phyloP scores from a whole-genome alignment of 192 early-diverging fungal genomes.

The Podila minutissima region DNA sequence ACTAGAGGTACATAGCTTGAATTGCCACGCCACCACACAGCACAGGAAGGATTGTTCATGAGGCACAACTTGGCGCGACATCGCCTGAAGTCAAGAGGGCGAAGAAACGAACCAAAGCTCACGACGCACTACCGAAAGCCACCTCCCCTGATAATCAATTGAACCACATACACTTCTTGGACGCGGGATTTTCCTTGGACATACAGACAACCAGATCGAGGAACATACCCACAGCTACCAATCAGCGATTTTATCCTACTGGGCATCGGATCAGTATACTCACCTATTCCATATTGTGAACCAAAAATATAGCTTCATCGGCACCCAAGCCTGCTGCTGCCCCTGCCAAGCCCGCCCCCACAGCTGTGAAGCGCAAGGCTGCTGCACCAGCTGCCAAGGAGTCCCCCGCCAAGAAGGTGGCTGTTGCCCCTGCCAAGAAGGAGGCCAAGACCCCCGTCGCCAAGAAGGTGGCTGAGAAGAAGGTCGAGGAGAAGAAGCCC shows the following conservation, averaged over 20 bases:
- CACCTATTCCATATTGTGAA: no score
- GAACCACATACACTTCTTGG: no score
- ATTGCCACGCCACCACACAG: background rate
- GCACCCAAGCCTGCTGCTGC: conserved; percentile 11
- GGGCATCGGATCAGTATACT: background rate
- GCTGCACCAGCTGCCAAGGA: conserved; percentile 23
- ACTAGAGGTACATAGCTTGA: conserved; percentile 16
- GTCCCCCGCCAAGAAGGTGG: conserved; percentile 38
- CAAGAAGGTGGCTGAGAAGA: conserved; percentile 16
- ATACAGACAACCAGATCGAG: no score
- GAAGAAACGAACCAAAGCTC: no score
- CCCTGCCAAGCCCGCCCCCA: background rate
- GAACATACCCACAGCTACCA: no score
- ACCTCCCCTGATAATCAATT: no score
- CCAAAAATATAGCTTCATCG: conserved; percentile 5
- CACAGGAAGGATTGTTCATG: no score
- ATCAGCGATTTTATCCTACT: background rate
- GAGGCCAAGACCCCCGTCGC: conserved; percentile 46
- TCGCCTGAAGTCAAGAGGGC: background rate
- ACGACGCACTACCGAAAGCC: no score
- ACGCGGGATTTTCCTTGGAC: no score
- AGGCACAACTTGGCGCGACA: background rate
- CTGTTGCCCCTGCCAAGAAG: conserved; percentile 36
- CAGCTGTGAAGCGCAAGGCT: conserved; percentile 35
- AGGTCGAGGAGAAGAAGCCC: background rate